Conservation (phyloP, 805 yeast genomes). For the Ogataea siamensis region DNA sequence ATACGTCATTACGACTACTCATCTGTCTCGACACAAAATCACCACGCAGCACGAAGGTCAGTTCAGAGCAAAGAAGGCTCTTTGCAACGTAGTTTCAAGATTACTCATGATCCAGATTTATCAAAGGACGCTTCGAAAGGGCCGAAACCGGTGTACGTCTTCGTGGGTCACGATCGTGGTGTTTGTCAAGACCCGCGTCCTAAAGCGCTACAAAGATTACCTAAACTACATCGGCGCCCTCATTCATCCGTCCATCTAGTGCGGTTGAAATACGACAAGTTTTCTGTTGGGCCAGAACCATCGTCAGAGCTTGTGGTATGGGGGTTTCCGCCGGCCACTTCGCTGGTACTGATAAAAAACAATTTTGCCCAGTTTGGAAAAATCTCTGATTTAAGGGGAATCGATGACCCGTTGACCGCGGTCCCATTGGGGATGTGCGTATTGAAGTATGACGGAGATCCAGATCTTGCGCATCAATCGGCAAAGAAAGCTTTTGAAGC, state of each 20-base stretch:
- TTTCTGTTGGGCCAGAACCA: constrained; percentile 76
- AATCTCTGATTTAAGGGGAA: constrained; percentile 54
- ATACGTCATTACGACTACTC: constrained; percentile 18
- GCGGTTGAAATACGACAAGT: constrained; percentile 55
- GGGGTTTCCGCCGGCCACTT: constrained; percentile 57
- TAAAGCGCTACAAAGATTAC: constrained; percentile 5
- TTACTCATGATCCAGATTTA: constrained; percentile 51
- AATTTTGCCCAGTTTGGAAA: constrained; percentile 64
- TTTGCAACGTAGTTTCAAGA: constrained; percentile 29
- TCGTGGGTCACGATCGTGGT: constrained; percentile 35
- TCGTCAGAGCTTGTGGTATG: constrained; percentile 66
- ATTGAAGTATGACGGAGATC: constrained; percentile 58
- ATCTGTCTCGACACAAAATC: constrained; percentile 22
- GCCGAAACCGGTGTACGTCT: constrained; percentile 37
- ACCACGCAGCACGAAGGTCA: constrained; percentile 11
- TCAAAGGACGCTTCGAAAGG: constrained; percentile 36
- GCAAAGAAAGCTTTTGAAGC: constrained; percentile 46
- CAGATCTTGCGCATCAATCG: constrained; percentile 44
- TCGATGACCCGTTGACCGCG: constrained; percentile 72
- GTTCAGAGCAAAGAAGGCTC: background rate
- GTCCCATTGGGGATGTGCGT: constrained; percentile 74
- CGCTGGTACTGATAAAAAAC: constrained; percentile 44
- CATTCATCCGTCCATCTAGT: constrained; percentile 18
- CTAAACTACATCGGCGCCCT: constrained; percentile 12
- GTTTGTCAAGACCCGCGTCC: constrained; percentile 24